phyloP scores from a whole-genome alignment of 768 basidiomycete species.

The button mushroom (Agaricus bisporus) region DNA sequence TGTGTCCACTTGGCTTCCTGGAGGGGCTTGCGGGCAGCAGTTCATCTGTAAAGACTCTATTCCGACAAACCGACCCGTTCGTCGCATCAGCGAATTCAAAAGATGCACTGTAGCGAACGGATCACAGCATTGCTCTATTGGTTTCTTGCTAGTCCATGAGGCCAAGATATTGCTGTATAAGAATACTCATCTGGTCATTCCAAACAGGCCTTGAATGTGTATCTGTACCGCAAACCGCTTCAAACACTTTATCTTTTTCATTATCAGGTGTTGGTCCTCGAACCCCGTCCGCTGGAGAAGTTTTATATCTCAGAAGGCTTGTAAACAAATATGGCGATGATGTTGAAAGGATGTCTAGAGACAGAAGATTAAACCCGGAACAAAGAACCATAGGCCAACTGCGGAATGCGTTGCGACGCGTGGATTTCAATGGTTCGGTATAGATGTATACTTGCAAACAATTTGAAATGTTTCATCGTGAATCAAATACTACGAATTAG shows the following conservation, averaged over 20 bases:
- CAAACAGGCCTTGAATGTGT: slow-evolving; percentile 59
- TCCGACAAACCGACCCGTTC: too few relatives aligned
- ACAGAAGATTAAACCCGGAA: slow-evolving; percentile 72
- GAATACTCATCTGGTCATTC: background rate
- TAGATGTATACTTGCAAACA: background rate
- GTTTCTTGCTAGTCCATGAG: background rate
- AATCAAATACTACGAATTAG: too few relatives aligned
- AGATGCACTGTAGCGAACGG: too few relatives aligned
- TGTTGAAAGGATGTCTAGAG: slow-evolving; percentile 69
- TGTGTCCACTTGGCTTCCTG: too few relatives aligned
- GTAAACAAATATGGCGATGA: slow-evolving; percentile 68
- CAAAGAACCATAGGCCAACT: slow-evolving; percentile 85
- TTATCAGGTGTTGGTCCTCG: slow-evolving; percentile 43
- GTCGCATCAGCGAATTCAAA: too few relatives aligned
- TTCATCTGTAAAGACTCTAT: too few relatives aligned
- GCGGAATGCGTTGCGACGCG: slow-evolving; percentile 51
- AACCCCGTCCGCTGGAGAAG: slow-evolving; percentile 65
- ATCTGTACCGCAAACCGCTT: slow-evolving; percentile 32
- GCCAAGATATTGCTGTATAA: background rate
- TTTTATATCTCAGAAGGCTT: slow-evolving; percentile 57
- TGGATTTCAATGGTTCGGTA: slow-evolving; percentile 28
- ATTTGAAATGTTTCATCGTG: background rate
- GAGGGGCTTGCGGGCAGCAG: too few relatives aligned
- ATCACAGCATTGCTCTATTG: background rate
- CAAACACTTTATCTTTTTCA: slow-evolving; percentile 32